phyloP scores from a whole-genome alignment of 176 grass and related monocot species.

The Hyparrhenia diplandra region DNA sequence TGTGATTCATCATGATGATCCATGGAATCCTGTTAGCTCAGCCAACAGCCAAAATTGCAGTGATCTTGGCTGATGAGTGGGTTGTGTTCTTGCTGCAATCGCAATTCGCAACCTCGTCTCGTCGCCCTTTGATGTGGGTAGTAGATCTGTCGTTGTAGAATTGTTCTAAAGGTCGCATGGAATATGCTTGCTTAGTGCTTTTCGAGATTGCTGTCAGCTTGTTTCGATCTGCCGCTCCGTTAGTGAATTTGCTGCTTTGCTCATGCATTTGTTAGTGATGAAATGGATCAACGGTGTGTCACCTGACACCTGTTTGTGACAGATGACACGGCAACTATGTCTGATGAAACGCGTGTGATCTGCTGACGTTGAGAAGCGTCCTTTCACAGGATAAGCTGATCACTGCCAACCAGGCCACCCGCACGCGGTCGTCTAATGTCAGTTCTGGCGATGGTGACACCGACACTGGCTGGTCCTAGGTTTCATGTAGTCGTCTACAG shows the following conservation, averaged over 20 bases:
- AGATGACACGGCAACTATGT: background rate
- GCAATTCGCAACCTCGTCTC: background rate
- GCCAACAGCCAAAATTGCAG: background rate
- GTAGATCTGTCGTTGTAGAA: background rate
- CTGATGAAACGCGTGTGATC: background rate
- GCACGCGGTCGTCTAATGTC: no score
- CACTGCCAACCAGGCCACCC: no score
- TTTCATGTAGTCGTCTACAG: slow-evolving; percentile 13
- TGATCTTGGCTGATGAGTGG: background rate
- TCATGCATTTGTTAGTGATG: background rate
- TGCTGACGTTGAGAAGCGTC: slow-evolving; percentile 6
- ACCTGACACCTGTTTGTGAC: background rate
- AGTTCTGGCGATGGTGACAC: slow-evolving; percentile 17
- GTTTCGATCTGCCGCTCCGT: background rate
- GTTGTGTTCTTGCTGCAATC: background rate
- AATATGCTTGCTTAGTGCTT: background rate
- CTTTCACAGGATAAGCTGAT: background rate
- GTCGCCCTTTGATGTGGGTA: background rate
- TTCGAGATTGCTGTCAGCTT: background rate
- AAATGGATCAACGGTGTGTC: background rate
- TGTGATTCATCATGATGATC: background rate
- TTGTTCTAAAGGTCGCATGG: background rate
- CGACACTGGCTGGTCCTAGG: background rate
- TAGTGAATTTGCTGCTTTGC: background rate
- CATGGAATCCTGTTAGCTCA: background rate